Percentiles rank a stretch among this genome's conserved stretches.
phyloP scores from a whole-genome alignment of 192 early-diverging fungal genomes.

The Gryganskiella cystojenkinii region DNA sequence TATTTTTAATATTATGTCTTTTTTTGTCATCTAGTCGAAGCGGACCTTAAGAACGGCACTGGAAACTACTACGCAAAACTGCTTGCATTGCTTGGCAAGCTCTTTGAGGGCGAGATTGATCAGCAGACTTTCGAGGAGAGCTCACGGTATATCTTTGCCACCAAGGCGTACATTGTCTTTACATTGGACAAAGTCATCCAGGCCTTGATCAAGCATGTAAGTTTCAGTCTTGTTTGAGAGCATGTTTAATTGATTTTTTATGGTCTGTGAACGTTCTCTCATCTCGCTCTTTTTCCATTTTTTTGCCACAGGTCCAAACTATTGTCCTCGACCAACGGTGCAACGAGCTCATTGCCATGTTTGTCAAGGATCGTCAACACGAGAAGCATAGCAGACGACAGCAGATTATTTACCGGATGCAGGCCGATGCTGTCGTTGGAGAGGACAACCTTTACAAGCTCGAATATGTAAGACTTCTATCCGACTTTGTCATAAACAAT shows the following conservation, averaged over 20 bases:
- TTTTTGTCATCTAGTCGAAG: conserved; percentile 18
- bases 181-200: conserved; percentile 92
- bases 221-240: neutral
- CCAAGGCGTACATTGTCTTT: conserved; percentile 88
- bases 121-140: conserved; percentile 87
- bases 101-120: conserved; percentile 87
- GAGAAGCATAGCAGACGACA: conserved; percentile 68
- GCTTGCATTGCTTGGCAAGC: conserved; percentile 76
- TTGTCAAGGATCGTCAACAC: conserved; percentile 63
- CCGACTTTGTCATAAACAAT: conserved; percentile 10
- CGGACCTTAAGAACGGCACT: conserved; percentile 65
- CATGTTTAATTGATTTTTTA: neutral
- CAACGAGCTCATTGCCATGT: conserved; percentile 71
- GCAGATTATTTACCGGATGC: conserved; percentile 78
- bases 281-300: no score
- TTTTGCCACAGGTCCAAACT: conserved; percentile 56
- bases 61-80: conserved; percentile 85
- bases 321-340: conserved; percentile 76
- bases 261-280: no score
- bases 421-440: conserved; percentile 75
- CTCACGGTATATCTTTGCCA: conserved; percentile 87
- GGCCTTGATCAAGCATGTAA: conserved; percentile 83
- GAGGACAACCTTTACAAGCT: conserved; percentile 86
- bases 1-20: neutral
- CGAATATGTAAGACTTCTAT: conserved; percentile 73